phyloP scores from a whole-genome alignment of 345 rosid genomes.

The Leavenworthia alabamica region DNA sequence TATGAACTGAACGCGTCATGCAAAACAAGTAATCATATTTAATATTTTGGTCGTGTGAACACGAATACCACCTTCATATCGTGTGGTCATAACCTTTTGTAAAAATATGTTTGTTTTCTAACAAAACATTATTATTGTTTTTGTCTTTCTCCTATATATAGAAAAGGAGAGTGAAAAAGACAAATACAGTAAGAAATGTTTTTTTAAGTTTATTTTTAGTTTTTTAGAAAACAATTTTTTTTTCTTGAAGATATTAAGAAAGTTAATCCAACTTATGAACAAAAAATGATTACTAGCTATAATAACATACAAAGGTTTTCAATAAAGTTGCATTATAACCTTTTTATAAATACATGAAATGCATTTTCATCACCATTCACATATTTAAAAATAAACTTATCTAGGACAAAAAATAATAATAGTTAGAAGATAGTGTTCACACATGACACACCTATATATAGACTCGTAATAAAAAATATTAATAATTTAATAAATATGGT shows the following conservation, averaged over 20 bases:
- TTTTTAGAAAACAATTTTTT: no score
- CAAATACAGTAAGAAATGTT: no score
- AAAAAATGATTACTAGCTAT: background rate
- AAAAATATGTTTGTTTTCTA: no score
- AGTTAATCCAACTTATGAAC: background rate
- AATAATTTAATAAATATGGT: background rate
- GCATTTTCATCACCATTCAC: background rate
- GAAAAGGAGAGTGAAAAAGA: no score
- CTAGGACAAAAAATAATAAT: no score
- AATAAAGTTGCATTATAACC: background rate
- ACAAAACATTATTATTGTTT: no score
- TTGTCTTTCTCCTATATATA: no score
- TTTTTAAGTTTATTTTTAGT: no score
- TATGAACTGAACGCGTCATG: background rate
- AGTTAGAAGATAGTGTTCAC: no score
- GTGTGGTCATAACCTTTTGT: no score
- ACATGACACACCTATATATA: background rate
- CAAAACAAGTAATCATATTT: no score
- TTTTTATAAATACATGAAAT: background rate
- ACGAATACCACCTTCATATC: background rate
- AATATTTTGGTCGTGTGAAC: constrained; percentile 13
- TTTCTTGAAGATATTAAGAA: background rate
- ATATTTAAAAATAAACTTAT: background rate
- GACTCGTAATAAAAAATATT: no score
- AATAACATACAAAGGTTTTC: background rate